Evolutionary conservation across 2,329 filamentous ascomycete genomes (phyloP), one percentile per base, ranked within the genome.

Genomic region (Cladosporium colombiae): DNA sequence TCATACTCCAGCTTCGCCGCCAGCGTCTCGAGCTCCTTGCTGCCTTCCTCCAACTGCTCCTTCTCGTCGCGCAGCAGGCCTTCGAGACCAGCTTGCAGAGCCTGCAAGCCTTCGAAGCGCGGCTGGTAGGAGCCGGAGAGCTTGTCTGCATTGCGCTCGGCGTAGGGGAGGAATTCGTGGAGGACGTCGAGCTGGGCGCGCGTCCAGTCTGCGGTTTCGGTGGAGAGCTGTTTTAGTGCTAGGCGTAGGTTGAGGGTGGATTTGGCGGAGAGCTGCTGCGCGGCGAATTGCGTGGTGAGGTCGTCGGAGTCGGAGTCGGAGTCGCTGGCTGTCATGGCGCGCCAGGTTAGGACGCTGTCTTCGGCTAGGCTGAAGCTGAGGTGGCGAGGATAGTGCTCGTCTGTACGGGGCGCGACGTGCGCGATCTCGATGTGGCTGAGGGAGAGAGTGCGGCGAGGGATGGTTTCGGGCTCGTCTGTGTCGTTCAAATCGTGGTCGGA

Each of bases 1-100:
- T 97, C 94, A 77, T 98, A 98, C 73, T 98, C 93, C 64, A 98
- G 83, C 78, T 93, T 93, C 23, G 92, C 92, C 2, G 90, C 88
- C 46, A 96, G 81, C 25, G 90, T 86, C 75, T 96, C 93, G 16
- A 97, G 83, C 69, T 95, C 91, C 76, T 90, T 90, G 67, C 93
- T 82, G 18, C 85, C 85, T 74, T 95, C 91, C 4, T 85, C 86
- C 44, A 96, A 81, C 62, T 85, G 83, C 25, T 84, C 83, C 49
- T 89, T 86, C 78, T 96, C 91, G 57, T 89, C 86, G 0, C 84
- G 83, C 11, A 97, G 79, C 18, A 92, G 80, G 66, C 91, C 89
- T 37, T 89, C 86, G 1, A 89, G 89, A 66, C 85, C 84, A 65
- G 90, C 84, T 68, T 88, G 86, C 18, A 93, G 82, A 18, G 83